Conservation (phyloP, 768 basidiomycete species). For the Clathrus columnatus region DNA sequence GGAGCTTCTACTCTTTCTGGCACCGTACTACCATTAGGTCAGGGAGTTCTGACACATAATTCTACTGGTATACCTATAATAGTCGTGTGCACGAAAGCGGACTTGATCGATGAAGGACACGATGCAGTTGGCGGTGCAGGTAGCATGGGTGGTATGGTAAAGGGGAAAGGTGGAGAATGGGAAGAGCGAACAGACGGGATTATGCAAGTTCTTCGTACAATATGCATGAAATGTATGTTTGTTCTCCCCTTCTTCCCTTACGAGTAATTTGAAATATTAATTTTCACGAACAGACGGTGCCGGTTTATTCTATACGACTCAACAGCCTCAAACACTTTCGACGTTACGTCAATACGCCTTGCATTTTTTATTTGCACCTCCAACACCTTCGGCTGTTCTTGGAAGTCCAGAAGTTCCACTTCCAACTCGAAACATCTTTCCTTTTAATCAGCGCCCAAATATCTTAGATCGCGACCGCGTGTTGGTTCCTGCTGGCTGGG, state of each 20-base stretch:
- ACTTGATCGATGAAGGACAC: slow-evolving; percentile 77
- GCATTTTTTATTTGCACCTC: slow-evolving; percentile 70
- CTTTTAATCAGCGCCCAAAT: slow-evolving; percentile 82
- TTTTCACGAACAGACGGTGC: slow-evolving; percentile 64
- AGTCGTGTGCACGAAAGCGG: slow-evolving; percentile 88
- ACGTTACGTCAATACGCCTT: slow-evolving; percentile 77
- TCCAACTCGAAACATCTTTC: slow-evolving; percentile 70
- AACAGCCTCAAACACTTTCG: slow-evolving; percentile 63
- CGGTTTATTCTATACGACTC: slow-evolving; percentile 83
- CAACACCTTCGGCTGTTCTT: slow-evolving; percentile 42
- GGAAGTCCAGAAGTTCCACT: slow-evolving; percentile 29
- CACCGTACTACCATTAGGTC: slow-evolving; percentile 73
- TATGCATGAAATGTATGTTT: slow-evolving; percentile 84
- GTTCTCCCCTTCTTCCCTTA: slow-evolving; percentile 1
- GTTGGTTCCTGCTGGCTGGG: slow-evolving; percentile 93
- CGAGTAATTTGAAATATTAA: slow-evolving; percentile 7
- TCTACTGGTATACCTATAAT: slow-evolving; percentile 76
- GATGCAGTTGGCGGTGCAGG: slow-evolving; percentile 67
- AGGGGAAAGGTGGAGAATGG: slow-evolving; percentile 87
- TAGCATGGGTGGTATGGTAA: slow-evolving; percentile 86
- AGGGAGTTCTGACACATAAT: slow-evolving; percentile 84
- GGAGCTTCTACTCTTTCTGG: slow-evolving; percentile 45
- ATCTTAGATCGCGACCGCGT: slow-evolving; percentile 88
- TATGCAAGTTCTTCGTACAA: slow-evolving; percentile 89
- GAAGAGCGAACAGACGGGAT: slow-evolving; percentile 93